These are phyloP conservation scores for Dentiscutata heterogama DNA, from an alignment of 371 early-diverging fungal genomes.

Conservation along the genomic window DNA sequence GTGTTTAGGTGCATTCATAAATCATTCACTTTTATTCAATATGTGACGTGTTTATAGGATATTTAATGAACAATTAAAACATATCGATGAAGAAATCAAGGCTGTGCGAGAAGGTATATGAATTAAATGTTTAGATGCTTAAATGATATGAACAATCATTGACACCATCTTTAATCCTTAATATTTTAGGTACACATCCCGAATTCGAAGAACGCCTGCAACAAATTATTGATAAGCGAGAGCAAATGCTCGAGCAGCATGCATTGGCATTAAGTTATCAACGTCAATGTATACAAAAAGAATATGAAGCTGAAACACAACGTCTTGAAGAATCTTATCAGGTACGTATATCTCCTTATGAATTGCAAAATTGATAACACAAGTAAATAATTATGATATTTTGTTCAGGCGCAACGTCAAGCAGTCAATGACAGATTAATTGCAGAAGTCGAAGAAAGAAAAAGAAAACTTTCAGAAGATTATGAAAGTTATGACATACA, in stretches of 20 bases:
- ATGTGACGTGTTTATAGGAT: constrained; percentile 7
- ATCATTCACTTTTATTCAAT: too few species aligned
- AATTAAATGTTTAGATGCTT: not conserved
- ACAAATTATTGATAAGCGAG: constrained; percentile 37
- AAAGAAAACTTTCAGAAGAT: constrained; percentile 38
- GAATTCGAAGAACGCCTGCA: constrained; percentile 45
- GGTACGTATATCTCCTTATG: not conserved
- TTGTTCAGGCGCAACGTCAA: constrained; percentile 15
- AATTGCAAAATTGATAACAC: too few species aligned
- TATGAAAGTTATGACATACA: constrained; percentile 26
- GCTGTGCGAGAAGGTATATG: constrained; percentile 23
- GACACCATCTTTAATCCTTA: not conserved
- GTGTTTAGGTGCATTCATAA: too few species aligned
- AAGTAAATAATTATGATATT: not conserved
- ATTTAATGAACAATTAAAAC: constrained; percentile 14
- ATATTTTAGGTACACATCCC: constrained; percentile 27
- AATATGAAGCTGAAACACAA: constrained; percentile 29
- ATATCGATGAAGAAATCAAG: constrained; percentile 14
- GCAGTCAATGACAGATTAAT: constrained; percentile 32
- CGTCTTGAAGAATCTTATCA: constrained; percentile 33
- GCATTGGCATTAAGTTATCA: not conserved
- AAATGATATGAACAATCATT: not conserved
- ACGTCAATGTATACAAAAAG: constrained; percentile 12
- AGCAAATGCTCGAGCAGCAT: not conserved
- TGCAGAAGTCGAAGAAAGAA: constrained; percentile 42